Base-by-base conservation (phyloP, 192 early-diverging fungal species). In the Coemansia sp. region DNA sequence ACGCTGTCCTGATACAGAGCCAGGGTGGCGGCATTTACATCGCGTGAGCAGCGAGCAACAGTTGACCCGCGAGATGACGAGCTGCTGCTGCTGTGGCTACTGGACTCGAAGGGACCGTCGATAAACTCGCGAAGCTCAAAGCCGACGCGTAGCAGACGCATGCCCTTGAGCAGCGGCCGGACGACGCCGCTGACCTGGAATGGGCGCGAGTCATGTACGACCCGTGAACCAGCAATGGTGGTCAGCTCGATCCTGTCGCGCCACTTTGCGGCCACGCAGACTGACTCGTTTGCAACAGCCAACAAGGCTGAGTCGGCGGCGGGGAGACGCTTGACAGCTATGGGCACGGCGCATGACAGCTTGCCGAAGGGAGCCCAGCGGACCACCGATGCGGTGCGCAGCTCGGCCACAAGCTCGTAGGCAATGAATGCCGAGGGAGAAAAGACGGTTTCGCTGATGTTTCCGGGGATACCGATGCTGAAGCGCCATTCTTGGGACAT, bases 71-170 rank as follows among this genome's bases (percentile, higher is more conserved):
- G 17, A 53, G 56, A 41, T 47, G 38, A 49, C 27, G 69, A 2
- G 53, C 14, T 21, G 56, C 30, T 25, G 19, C 21, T 11, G 47
- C 30, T 34, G 11, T 50, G 53, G 37, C 41, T 27, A 15, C n/a
- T 18, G 21, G 48, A 34, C 45, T 67, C 68, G 33, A 70, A 64
- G 46, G 68, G 61, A 5, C 67, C 68, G 10, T 53, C 48, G 49
- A 64, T 25, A 30, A 57, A 52, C 51, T 78, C 74, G 57, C 67
- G 68, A 37, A 78, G 48, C 25, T 78, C 67, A 52, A 78, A 78
- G 4, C 64, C 65, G 13, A 63, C 64, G 22, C 68, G 60, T 45
- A 78, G 62, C 55, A 78, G 38, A 11, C 74, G 65, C 57, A 78
- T 46, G 22, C 74, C 74, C 50, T 78, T 78, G 57, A 46, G 38